Evolutionary conservation across 345 rosid species (phyloP).

Genomic region (Eucalyptus cloeziana): DNA sequence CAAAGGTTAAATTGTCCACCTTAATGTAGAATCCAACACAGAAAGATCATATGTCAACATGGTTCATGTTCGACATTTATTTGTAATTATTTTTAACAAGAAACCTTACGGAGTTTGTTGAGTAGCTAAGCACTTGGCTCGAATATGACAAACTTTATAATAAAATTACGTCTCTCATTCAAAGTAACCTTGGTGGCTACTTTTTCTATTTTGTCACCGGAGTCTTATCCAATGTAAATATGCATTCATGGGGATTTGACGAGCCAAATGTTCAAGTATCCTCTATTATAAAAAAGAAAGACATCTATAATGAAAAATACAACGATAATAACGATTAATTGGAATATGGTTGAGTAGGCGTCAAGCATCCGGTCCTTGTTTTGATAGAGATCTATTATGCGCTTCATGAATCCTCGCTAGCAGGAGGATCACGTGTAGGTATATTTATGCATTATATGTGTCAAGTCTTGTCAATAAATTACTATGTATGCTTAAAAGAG

Average conservation of each 20-base stretch:
- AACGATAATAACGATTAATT: not conserved
- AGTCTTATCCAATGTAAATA: not conserved
- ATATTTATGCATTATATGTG: not conserved
- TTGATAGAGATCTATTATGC: not conserved
- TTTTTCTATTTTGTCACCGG: not conserved
- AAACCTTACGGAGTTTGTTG: not conserved
- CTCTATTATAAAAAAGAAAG: not conserved
- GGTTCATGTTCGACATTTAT: not conserved
- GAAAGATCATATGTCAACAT: not conserved
- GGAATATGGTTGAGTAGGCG: not conserved
- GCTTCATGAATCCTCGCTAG: not conserved
- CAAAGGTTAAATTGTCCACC: not conserved
- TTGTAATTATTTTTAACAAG: fast-evolving
- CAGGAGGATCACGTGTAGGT: not conserved
- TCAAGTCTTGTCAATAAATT: not conserved
- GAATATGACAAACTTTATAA: fast-evolving
- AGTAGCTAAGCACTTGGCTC: not conserved
- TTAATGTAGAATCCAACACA: not conserved
- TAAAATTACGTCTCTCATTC: not conserved
- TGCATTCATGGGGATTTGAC: not conserved
- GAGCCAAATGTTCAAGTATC: not conserved
- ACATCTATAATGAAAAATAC: not conserved
- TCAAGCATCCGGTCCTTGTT: not conserved
- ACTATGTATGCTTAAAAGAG: not conserved
- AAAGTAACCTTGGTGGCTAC: not conserved